Evolutionary conservation across 1,284 basidiomycete species (phyloP).

Genomic region (Ceratobasidium sp.): DNA sequence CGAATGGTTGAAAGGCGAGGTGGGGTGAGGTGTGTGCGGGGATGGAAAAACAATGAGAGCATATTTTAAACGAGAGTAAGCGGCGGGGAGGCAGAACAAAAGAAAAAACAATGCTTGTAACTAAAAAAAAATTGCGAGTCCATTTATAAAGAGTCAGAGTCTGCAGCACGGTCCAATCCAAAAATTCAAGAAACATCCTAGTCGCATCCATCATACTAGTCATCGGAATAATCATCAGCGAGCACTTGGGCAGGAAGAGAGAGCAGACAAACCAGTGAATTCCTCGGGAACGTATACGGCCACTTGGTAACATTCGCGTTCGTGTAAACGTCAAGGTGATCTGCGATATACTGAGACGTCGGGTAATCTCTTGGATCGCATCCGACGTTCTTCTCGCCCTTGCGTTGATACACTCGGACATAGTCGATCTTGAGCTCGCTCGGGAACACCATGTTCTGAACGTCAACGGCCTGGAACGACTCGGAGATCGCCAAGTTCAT

Average conservation of each 20-base stretch:
- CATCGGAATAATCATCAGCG: constrained; percentile 3
- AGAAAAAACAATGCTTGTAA: constrained; percentile 31
- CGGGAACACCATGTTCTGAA: constrained; percentile 62
- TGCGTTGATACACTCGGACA: constrained; percentile 69
- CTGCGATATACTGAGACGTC: constrained; percentile 66
- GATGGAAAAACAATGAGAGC: constrained; percentile 15
- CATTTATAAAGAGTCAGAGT: constrained; percentile 39
- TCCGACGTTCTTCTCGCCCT: constrained; percentile 64
- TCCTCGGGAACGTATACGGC: constrained; percentile 49
- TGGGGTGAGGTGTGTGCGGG: no score
- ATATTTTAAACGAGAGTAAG: constrained; percentile 27
- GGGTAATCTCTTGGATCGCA: constrained; percentile 69
- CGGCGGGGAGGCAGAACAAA: no score
- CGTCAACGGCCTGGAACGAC: constrained; percentile 67
- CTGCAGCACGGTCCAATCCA: constrained; percentile 24
- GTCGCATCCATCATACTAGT: constrained; percentile 39
- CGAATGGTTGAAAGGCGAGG: no score
- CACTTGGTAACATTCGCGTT: constrained; percentile 50
- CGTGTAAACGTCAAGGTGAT: constrained; percentile 51
- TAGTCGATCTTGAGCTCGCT: constrained; percentile 69
- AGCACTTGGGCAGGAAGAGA: background rate
- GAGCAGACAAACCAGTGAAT: constrained; percentile 47
- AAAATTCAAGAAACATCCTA: constrained; percentile 36
- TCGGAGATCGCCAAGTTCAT: constrained; percentile 61
- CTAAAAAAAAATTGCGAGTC: constrained; percentile 39